A percentile compares a stretch with the other conserved stretches of the same genome.
Evolutionary conservation across 495 filamentous ascomycete genomes (phyloP).

Genomic region (Cetradonia linearis): DNA sequence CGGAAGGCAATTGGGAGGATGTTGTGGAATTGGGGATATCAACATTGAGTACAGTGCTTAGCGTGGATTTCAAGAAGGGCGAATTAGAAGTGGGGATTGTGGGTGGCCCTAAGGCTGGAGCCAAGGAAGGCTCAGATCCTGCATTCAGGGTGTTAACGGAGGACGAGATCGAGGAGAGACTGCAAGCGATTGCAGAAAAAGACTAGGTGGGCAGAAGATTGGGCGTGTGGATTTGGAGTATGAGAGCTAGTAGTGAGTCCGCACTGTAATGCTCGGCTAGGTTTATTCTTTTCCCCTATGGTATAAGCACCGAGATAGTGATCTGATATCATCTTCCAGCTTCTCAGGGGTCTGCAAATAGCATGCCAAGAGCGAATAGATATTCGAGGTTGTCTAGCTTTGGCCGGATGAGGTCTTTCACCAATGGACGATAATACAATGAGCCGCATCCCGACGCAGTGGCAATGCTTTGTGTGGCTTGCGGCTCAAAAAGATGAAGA

Average conservation of each 20-base stretch:
- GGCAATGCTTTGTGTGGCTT: slow-evolving; percentile 16
- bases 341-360: slow-evolving; percentile 7
- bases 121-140: slow-evolving; percentile 65
- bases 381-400: neutral
- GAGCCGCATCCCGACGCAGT: neutral
- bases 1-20: slow-evolving; percentile 90
- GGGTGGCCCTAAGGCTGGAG: slow-evolving; percentile 68
- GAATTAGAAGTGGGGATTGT: slow-evolving; percentile 97
- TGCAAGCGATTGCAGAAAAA: slow-evolving; percentile 97
- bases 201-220: slow-evolving; percentile 50
- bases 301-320: neutral
- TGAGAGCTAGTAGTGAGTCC: slow-evolving; percentile 14
- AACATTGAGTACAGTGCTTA: slow-evolving; percentile 86
- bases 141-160: slow-evolving; percentile 83
- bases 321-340: slow-evolving; percentile 9
- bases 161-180: slow-evolving; percentile 94
- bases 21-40: slow-evolving; percentile 95
- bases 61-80: slow-evolving; percentile 98
- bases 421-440: neutral
- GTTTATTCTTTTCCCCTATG: neutral
- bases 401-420: neutral
- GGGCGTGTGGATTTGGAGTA: neutral
- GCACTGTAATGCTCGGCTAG: neutral
- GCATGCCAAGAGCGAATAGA: slow-evolving; percentile 10
- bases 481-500: slow-evolving; percentile 14